These are phyloP conservation scores for Penicillium sp. DNA, from an alignment of 2,329 filamentous ascomycete genomes.

Conservation along the genomic window DNA sequence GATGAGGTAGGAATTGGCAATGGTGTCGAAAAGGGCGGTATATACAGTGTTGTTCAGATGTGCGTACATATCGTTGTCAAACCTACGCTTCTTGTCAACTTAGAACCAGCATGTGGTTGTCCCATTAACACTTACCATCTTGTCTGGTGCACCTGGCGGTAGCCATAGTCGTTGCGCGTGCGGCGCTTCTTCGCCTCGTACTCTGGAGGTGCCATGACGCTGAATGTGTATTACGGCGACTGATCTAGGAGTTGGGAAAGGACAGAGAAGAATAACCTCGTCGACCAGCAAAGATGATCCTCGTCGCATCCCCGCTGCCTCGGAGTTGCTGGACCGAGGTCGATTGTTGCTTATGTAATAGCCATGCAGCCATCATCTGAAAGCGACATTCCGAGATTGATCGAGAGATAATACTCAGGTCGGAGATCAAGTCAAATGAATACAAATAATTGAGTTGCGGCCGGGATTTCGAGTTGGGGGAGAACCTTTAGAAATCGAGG, in stretches of 20 bases:
- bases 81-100: constrained; percentile 51
- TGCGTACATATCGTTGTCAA: constrained; percentile 92
- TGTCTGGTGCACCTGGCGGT: constrained; percentile 79
- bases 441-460: too few relatives aligned
- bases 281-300: constrained; percentile 5
- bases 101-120: constrained; percentile 2
- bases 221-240: neutral
- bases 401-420: too few relatives aligned
- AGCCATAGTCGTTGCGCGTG: constrained; percentile 72
- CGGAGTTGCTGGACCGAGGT: constrained; percentile 24
- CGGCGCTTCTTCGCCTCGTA: constrained; percentile 62
- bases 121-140: constrained; percentile 67
- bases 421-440: neutral
- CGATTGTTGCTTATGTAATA: constrained; percentile 24
- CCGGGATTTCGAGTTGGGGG: neutral
- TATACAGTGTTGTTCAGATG: constrained; percentile 94
- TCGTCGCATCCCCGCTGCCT: constrained; percentile 13
- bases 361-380: neutral
- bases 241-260: neutral
- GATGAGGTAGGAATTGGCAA: constrained; percentile 88
- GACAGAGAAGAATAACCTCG: neutral
- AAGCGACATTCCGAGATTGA: too few relatives aligned
- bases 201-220: constrained; percentile 32
- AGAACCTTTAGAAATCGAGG: neutral
- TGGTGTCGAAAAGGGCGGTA: constrained; percentile 84